Conservation (phyloP, 768 basidiomycete species). For the Zangia roseola region DNA sequence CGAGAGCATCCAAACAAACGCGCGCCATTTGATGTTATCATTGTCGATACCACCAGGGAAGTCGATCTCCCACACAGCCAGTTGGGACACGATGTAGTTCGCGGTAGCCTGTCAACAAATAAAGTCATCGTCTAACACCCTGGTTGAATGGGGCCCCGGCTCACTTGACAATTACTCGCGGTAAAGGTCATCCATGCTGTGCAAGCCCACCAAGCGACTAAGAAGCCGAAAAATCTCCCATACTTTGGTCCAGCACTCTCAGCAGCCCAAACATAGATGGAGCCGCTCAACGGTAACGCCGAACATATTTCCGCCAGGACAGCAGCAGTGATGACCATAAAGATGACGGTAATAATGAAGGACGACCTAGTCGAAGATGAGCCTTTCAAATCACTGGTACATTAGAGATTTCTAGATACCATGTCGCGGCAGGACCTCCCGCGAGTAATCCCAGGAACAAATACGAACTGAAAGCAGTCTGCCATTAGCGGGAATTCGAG, state of each 20-base stretch:
- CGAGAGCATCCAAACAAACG: constrained; percentile 80
- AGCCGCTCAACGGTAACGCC: constrained; percentile 81
- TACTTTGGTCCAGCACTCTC: constrained; percentile 89
- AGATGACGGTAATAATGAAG: constrained; percentile 76
- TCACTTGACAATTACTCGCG: constrained; percentile 83
- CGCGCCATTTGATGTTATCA: constrained; percentile 81
- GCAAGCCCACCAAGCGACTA: constrained; percentile 91
- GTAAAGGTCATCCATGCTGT: constrained; percentile 97
- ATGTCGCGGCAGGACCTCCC: constrained; percentile 85
- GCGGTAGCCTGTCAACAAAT: constrained; percentile 63
- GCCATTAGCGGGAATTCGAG: constrained; percentile 3
- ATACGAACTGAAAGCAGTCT: constrained; percentile 48
- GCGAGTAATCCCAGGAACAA: constrained; percentile 81
- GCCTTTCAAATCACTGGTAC: not conserved
- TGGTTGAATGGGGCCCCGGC: constrained; percentile 11
- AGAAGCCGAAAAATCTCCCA: constrained; percentile 82
- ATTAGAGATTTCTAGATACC: constrained; percentile 40
- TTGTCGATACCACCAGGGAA: constrained; percentile 78
- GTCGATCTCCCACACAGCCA: constrained; percentile 74
- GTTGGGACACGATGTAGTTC: constrained; percentile 85
- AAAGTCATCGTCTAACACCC: not conserved
- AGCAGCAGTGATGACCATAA: constrained; percentile 86
- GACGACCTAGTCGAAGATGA: constrained; percentile 63
- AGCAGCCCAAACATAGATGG: constrained; percentile 94
- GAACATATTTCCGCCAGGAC: constrained; percentile 91